Base-by-base conservation (phyloP, 805 yeast species). In the Barnettozyma populi region DNA sequence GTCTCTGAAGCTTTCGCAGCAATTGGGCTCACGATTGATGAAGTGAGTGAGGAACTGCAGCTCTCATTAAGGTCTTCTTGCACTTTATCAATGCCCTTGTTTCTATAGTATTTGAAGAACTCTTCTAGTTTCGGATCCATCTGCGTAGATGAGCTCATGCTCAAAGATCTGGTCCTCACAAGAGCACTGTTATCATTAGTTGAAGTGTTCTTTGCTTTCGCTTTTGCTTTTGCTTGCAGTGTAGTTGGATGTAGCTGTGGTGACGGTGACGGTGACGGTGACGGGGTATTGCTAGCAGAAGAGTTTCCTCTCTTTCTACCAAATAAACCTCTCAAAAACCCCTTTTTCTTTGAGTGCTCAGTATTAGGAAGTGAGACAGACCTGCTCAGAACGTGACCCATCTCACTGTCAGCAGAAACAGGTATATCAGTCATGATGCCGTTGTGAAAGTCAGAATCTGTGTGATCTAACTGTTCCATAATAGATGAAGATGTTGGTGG, bases 41-140 rank as follows among this genome's bases (percentile, higher is more conserved):
- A 38, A 7, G 43, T 24, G 4, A 21, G 23, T 25, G 14, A 14
- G 20, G 14, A 19, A 7, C 21, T 31, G 7, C 23, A 18, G 14
- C 25, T 11, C 37, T 21, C 36, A 11, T 44, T 31, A 1, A 54
- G 37, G 37, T 54, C 59, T 40, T 41, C 55, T 41, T 57, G 61
- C 3, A 60, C 34, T 38, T 52, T 56, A 34, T 55, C 49, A 7
- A 54, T 35, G 2, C 65, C 64, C 20, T 59, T 59, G 6, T 57
- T 52, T 48, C 57, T 63, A 51, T 71, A 73, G 50, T 63, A 70
- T 39, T 66, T 62, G 34, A 78, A 55, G 55, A 78, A 79, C 44
- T 72, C 73, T 35, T 73, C 69, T 24, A 79, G 56, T 51, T 73
- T 69, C 2, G 75, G 74, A 52, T 78, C 82, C 16, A 70, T 46